Conservation (phyloP, 75 land plant genomes). For the Pinus tabuliformis region DNA sequence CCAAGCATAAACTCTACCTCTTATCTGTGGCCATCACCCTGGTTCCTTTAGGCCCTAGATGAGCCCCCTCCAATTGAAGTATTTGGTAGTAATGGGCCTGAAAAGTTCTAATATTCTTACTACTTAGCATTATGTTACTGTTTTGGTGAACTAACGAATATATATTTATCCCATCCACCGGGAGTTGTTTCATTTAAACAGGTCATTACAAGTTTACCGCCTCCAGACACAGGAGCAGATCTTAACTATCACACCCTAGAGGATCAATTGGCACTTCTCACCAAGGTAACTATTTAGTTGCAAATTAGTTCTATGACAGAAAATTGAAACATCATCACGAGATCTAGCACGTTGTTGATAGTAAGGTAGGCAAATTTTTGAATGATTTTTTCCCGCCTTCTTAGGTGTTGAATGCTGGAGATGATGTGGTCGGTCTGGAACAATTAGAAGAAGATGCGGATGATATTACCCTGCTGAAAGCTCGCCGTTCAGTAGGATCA, state of each 20-base stretch:
- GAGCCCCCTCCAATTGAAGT: no score
- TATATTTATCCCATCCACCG: no score
- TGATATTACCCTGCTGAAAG: slow-evolving; percentile 68
- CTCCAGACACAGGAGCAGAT: slow-evolving; percentile 81
- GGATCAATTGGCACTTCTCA: slow-evolving; percentile 82
- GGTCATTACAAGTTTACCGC: slow-evolving; percentile 97
- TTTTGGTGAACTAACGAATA: no score
- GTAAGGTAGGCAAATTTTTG: neutral
- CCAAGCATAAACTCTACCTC: no score
- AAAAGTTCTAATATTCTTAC: no score
- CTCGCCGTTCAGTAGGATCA: slow-evolving; percentile 67
- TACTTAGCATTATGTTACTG: no score
- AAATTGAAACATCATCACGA: neutral
- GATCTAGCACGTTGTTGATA: neutral
- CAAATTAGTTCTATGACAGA: neutral
- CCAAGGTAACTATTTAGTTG: slow-evolving; percentile 41
- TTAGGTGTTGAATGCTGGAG: slow-evolving; percentile 89
- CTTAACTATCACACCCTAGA: slow-evolving; percentile 64
- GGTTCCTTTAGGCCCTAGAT: no score
- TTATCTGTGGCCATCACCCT: no score
- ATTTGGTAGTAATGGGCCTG: no score
- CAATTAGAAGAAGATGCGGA: slow-evolving; percentile 91
- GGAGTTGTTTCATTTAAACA: slow-evolving; percentile 9
- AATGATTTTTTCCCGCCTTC: neutral
- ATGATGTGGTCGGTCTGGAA: slow-evolving; percentile 82